Evolutionary conservation across 2,329 filamentous ascomycete species (phyloP).

Genomic region (Hypoxylon sp.): DNA sequence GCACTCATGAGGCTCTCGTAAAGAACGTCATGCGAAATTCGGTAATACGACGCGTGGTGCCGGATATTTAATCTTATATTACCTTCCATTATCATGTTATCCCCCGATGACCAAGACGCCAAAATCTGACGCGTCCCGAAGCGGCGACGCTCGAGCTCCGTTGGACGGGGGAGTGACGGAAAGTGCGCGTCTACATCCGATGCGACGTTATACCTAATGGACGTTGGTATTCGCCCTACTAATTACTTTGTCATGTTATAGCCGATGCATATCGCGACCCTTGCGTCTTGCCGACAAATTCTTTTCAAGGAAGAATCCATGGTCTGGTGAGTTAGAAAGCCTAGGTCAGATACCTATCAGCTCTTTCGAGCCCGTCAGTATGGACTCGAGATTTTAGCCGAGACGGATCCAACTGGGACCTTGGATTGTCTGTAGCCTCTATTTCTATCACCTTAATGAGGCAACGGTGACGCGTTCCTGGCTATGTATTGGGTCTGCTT

Average conservation of each 20-base stretch:
- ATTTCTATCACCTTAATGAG: not conserved
- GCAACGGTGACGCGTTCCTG: constrained; percentile 23
- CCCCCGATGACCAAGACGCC: constrained; percentile 28
- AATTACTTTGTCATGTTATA: constrained; percentile 26
- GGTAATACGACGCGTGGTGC: constrained; percentile 22
- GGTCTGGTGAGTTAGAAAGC: not conserved
- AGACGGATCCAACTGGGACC: constrained; percentile 1
- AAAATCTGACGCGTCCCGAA: constrained; percentile 34
- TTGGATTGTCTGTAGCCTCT: constrained; percentile 10
- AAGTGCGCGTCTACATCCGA: constrained; percentile 32
- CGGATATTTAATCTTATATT: constrained; percentile 13
- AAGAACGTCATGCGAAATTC: constrained; percentile 18
- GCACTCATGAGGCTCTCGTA: constrained; percentile 30
- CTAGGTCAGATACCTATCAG: too few species aligned
- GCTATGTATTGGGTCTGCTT: constrained; percentile 9
- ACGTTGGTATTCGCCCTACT: constrained; percentile 5
- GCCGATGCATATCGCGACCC: constrained; percentile 4
- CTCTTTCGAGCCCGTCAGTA: constrained; percentile 1
- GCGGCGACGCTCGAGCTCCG: constrained; percentile 8
- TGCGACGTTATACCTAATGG: constrained; percentile 30
- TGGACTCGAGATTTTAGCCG: constrained; percentile 20
- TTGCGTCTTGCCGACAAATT: constrained; percentile 20
- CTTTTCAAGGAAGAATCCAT: constrained; percentile 7
- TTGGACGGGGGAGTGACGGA: constrained; percentile 25
- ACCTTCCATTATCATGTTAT: constrained; percentile 24